Evolutionary conservation across 495 filamentous ascomycete species (phyloP).

Genomic region (Aspergillus sclerotioniger): DNA sequence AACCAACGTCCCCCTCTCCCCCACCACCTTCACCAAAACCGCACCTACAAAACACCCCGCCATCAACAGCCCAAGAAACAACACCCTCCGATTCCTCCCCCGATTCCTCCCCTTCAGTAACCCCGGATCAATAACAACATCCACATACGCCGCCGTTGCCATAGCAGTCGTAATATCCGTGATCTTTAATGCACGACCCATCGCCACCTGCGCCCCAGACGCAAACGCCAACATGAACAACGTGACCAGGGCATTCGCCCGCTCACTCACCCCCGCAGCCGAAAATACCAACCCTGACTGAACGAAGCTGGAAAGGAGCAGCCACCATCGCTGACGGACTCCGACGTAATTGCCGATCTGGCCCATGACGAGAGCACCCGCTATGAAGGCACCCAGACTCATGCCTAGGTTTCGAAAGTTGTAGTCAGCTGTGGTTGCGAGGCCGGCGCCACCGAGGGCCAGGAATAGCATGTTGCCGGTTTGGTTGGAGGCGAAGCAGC

Average conservation of each 20-base stretch:
- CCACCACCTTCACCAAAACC: slow-evolving; percentile 17
- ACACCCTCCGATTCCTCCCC: slow-evolving; percentile 47
- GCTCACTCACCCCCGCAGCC: slow-evolving; percentile 41
- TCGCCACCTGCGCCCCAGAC: slow-evolving; percentile 58
- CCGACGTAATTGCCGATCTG: slow-evolving; percentile 55
- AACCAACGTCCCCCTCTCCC: slow-evolving; percentile 21
- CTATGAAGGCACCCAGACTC: slow-evolving; percentile 55
- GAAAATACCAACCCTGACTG: slow-evolving; percentile 55
- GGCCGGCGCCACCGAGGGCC: slow-evolving; percentile 47
- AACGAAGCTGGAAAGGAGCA: slow-evolving; percentile 49
- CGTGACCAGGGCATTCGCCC: slow-evolving; percentile 41
- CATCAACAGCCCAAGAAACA: slow-evolving; percentile 50
- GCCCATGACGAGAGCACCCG: slow-evolving; percentile 51
- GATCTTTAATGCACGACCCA: slow-evolving; percentile 52
- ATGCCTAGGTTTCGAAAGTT: slow-evolving; percentile 49
- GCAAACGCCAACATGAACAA: slow-evolving; percentile 55
- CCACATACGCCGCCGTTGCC: slow-evolving; percentile 64
- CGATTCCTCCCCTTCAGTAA: slow-evolving; percentile 46
- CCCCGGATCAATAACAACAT: slow-evolving; percentile 54
- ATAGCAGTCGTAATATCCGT: slow-evolving; percentile 67
- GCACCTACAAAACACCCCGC: slow-evolving; percentile 56
- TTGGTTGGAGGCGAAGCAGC: slow-evolving; percentile 65
- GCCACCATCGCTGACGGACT: slow-evolving; percentile 48
- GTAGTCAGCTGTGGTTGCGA: slow-evolving; percentile 32
- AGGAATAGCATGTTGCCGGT: slow-evolving; percentile 63